phyloP scores from a whole-genome alignment of 768 basidiomycete species.

The Psilocybe azurescens region DNA sequence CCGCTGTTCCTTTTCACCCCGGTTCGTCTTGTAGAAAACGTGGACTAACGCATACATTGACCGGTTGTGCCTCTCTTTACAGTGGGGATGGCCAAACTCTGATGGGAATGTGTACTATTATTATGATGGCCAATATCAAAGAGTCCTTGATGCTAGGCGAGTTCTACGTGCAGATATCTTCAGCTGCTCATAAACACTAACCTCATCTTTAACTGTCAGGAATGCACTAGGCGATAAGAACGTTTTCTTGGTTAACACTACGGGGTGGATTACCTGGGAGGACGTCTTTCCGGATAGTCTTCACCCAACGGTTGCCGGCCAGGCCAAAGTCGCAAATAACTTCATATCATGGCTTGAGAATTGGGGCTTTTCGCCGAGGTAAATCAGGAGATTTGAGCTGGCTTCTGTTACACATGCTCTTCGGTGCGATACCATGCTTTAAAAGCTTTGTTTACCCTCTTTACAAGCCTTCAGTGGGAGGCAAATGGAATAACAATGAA shows the following conservation, averaged over 20 bases:
- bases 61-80: neutral
- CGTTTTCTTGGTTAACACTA: conserved; percentile 58
- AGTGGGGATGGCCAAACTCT: conserved; percentile 63
- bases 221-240: conserved; percentile 48
- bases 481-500: too few relatives aligned
- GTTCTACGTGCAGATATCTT: neutral
- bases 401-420: too few relatives aligned
- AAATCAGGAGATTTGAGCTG: neutral
- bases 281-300: conserved; percentile 57
- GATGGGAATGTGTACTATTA: conserved; percentile 51
- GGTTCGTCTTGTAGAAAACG: conserved; percentile 15
- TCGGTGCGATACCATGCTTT: too few relatives aligned
- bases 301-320: conserved; percentile 53
- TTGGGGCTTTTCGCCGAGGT: conserved; percentile 44
- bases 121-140: conserved; percentile 50
- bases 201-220: neutral
- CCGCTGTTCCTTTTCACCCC: conserved; percentile 60
- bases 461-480: too few relatives aligned
- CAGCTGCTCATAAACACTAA: neutral
- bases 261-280: conserved; percentile 55
- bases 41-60: neutral
- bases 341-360: conserved; percentile 49
- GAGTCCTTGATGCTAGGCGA: conserved; percentile 42
- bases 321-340: conserved; percentile 48
- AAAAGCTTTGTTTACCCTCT: too few relatives aligned